These are phyloP conservation scores for Trypanosoma congolense DNA, from an alignment of 208 protist genomes.

Conservation along the genomic window DNA sequence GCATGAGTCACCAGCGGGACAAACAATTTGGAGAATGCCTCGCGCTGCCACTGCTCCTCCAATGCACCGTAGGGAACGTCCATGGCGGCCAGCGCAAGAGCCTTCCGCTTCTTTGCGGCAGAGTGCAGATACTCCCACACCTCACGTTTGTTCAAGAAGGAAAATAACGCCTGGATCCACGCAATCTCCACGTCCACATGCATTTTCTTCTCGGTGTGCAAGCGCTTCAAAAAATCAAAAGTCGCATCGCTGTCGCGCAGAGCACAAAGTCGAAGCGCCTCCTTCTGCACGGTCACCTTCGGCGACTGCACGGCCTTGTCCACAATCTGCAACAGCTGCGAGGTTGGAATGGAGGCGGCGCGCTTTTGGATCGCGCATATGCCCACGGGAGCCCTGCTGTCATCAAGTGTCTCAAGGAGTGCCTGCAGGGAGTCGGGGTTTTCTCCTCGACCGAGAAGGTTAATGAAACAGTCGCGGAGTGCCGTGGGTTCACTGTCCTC, in stretches of 20 bases:
- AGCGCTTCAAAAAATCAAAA: conserved; percentile 9
- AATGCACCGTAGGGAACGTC: conserved; percentile 1
- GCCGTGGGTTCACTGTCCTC: not conserved
- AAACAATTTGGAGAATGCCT: conserved; percentile 3
- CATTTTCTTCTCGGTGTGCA: conserved; percentile 1
- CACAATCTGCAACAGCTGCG: conserved; percentile 10
- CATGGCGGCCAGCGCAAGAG: not conserved
- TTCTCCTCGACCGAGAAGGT: conserved; percentile 4
- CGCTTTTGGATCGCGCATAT: conserved; percentile 12
- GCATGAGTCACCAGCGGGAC: conserved; percentile 6
- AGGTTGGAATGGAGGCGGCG: not conserved
- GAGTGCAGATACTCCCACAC: conserved; percentile 12
- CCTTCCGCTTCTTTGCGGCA: not conserved
- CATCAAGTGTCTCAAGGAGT: conserved; percentile 1
- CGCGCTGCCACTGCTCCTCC: conserved; percentile 12
- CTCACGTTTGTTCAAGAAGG: conserved; percentile 10
- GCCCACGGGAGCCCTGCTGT: conserved; percentile 5
- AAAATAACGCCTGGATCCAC: conserved; percentile 13
- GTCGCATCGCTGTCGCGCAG: not conserved
- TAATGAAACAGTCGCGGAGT: conserved; percentile 2
- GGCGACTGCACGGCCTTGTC: conserved; percentile 3
- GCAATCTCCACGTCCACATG: conserved; percentile 13
- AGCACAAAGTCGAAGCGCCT: conserved; percentile 3
- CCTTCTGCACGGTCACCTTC: conserved; percentile 15
- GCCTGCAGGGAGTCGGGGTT: conserved; percentile 11